Conservation (phyloP, 371 early-diverging fungal genomes). For the Coemansia sp. region DNA sequence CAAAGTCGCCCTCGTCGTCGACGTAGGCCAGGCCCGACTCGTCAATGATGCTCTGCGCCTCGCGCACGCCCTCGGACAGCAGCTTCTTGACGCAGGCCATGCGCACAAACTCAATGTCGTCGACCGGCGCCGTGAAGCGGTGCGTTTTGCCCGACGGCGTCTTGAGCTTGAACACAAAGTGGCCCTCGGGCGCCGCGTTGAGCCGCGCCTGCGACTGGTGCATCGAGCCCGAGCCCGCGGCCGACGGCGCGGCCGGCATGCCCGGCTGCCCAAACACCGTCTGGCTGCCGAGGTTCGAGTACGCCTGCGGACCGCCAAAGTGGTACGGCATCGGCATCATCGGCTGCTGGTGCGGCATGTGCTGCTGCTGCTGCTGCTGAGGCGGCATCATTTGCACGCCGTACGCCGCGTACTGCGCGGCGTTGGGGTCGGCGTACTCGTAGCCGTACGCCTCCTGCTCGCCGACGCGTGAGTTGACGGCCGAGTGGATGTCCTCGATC, state of each 20-base stretch:
- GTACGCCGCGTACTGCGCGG: constrained; percentile 39
- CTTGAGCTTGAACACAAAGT: constrained; percentile 81
- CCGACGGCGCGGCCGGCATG: constrained; percentile 38
- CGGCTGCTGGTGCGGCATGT: constrained; percentile 22
- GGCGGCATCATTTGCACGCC: constrained; percentile 27
- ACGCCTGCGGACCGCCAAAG: constrained; percentile 23
- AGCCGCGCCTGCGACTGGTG: constrained; percentile 44
- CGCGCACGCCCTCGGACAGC: constrained; percentile 51
- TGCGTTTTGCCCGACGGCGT: constrained; percentile 71
- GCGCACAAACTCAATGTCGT: constrained; percentile 55
- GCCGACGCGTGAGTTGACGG: constrained; percentile 55
- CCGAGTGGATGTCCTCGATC: constrained; percentile 52
- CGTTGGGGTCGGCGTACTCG: constrained; percentile 25
- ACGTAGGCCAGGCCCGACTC: constrained; percentile 73
- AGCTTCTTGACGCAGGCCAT: constrained; percentile 59
- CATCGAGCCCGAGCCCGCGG: constrained; percentile 41
- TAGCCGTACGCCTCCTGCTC: constrained; percentile 50
- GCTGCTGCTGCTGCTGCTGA: constrained; percentile 32
- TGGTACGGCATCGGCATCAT: constrained; percentile 36
- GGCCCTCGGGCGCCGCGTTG: constrained; percentile 53
- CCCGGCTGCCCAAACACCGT: constrained; percentile 41
- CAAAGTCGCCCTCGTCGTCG: constrained; percentile 88
- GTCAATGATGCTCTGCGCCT: constrained; percentile 51
- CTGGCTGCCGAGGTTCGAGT: constrained; percentile 44
- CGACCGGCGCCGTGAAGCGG: constrained; percentile 66